Conservation (phyloP, 805 yeast genomes). For the Brettanomyces sp. region DNA sequence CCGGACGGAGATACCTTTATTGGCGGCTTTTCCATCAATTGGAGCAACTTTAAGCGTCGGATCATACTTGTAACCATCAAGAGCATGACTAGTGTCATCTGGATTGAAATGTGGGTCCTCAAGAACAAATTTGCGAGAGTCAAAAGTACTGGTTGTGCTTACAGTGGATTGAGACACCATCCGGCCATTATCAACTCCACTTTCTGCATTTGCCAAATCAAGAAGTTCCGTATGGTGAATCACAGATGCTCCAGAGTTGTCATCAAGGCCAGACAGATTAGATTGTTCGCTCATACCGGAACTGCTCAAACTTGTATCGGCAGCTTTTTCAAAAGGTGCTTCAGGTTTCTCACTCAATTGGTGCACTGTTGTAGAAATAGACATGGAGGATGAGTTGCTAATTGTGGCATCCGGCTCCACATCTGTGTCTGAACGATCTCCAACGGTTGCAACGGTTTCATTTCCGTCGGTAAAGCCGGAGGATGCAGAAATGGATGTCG, state of each 20-base stretch:
- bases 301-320: neutral
- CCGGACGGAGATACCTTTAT: neutral
- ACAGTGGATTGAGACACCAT: constrained; percentile 3
- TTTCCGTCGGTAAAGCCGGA: constrained; percentile 1
- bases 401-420: constrained; percentile 6
- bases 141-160: constrained; percentile 14
- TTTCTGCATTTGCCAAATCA: neutral
- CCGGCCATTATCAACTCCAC: neutral
- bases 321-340: neutral
- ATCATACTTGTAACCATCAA: neutral
- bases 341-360: too few species aligned
- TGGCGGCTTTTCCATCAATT: neutral
- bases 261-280: too few species aligned
- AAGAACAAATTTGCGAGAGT: constrained; percentile 16
- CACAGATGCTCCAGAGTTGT: too few species aligned
- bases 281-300: neutral
- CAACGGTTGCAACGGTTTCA: neutral
- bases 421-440: neutral
- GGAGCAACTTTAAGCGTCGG: neutral
- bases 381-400: neutral
- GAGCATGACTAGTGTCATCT: neutral
- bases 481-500: neutral
- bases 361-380: too few species aligned
- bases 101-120: constrained; percentile 18
- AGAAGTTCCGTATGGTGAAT: too few species aligned